Evolutionary conservation across 2,329 filamentous ascomycete genomes (phyloP), one percentile per base, ranked within the genome.

Genomic region (Talaromyces pinophilus): DNA sequence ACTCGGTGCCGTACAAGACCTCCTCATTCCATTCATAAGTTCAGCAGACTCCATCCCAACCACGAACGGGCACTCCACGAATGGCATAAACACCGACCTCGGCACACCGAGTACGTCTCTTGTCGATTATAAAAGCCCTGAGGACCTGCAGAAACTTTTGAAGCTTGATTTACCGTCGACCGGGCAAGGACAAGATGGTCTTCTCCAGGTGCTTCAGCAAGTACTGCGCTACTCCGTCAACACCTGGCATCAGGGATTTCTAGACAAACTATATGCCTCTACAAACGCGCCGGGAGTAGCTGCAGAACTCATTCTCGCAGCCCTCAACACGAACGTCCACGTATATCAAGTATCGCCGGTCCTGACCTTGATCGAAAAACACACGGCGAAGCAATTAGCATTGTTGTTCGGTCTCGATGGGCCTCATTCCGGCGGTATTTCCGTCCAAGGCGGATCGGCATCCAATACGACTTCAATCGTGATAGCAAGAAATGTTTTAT

Each of bases 171-270:
- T 92, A 5, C 88, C 90, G 0, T 72, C 79, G 2, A 79, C 77
- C 2, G 88, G 86, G 7, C 82, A 81, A 68, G 90, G 89, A 0
- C 90, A 90, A 71, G 86, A 91, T 52, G 94, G 93, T 0, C 81
- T 97, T 38, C 81, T 97, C 33, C 84, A 87, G 40, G 87, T 87
- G 2, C 85, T 96, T 55, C 82, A 88, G 70, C 86, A 88, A 67
- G 84, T 97, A 22, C 83, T 98, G 50, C 84, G 87, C 69, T 93
- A 96, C 78, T 95, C 91, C 74, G 94, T 98, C 74, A 99, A 99
- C 80, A 97, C 94, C n/a, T 98, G 93, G 92, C 91, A 96, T 74
- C 93, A 97, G 79, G 94, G 94, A 11, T 99, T 98, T 79, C 81
- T 98, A 74, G 93, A 97, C 80, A 98, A 99, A 81, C 83, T 98